These are phyloP conservation scores for Setaria italica DNA, from an alignment of 202 grass and related monocot genomes.

Conservation along the genomic window DNA sequence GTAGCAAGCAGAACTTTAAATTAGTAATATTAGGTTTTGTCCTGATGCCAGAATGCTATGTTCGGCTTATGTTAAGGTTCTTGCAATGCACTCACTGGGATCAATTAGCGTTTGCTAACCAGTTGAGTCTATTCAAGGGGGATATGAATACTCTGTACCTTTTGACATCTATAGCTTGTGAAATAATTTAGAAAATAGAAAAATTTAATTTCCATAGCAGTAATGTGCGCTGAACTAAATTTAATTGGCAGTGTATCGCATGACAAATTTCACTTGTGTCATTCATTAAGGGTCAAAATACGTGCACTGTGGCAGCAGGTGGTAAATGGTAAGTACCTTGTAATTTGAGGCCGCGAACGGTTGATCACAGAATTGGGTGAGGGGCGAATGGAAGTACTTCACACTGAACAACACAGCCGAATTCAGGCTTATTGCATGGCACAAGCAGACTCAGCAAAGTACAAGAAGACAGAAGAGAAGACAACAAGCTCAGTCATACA, in stretches of 20 bases:
- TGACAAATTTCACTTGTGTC: neutral
- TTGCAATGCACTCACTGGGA: neutral
- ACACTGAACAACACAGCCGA: neutral
- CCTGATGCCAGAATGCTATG: neutral
- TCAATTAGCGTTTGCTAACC: neutral
- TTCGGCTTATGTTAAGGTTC: neutral
- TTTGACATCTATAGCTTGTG: slow-evolving; percentile 3
- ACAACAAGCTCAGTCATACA: neutral
- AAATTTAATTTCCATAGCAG: neutral
- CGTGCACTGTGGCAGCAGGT: neutral
- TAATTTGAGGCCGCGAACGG: neutral
- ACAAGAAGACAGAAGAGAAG: neutral
- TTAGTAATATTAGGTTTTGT: neutral
- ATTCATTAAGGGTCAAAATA: neutral
- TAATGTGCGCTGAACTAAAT: neutral
- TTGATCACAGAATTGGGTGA: neutral
- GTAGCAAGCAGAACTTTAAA: neutral
- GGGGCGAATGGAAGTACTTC: neutral
- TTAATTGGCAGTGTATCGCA: neutral
- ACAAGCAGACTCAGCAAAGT: neutral
- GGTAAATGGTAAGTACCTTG: neutral
- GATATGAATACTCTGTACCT: neutral
- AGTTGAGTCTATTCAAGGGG: neutral
- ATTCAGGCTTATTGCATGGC: neutral
- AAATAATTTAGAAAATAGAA: neutral